Conservation (phyloP, 371 early-diverging fungal species). For the Batkoa obscura region DNA sequence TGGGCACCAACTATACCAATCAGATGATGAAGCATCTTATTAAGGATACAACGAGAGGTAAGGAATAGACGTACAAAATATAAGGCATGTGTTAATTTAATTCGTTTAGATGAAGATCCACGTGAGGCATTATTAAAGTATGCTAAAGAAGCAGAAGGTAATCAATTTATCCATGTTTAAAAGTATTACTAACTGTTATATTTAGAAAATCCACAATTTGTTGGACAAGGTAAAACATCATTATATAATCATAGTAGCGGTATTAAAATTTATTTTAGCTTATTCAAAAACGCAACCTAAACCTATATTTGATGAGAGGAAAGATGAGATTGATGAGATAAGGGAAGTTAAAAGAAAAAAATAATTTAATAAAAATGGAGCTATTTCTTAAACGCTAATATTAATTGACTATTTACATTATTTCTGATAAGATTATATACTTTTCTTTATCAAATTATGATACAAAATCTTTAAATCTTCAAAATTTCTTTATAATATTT, state of each 20-base stretch:
- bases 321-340: slow-evolving; percentile 40
- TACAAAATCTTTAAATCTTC: background rate
- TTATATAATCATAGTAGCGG: too few species aligned
- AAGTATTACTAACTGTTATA: too few species aligned
- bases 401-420: too few species aligned
- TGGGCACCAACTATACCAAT: slow-evolving; percentile 60
- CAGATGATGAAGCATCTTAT: slow-evolving; percentile 61
- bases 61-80: too few species aligned
- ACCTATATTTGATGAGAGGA: slow-evolving; percentile 44
- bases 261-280: slow-evolving; percentile 52
- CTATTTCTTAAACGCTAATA: too few species aligned
- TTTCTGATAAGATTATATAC: too few species aligned
- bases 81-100: too few species aligned
- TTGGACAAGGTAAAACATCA: too few species aligned
- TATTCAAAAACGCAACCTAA: slow-evolving; percentile 71
- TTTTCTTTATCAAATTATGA: too few species aligned
- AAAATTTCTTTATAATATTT: background rate
- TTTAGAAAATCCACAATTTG: too few species aligned
- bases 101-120: slow-evolving; percentile 61
- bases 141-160: slow-evolving; percentile 40
- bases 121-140: slow-evolving; percentile 82
- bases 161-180: too few species aligned
- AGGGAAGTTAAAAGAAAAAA: background rate
- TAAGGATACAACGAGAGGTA: slow-evolving; percentile 51
- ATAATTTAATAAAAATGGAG: too few species aligned